Evolutionary conservation across 331 rosid species (phyloP), one percentile per base, ranked within the genome.

Genomic region (Phaseolus coccineus): DNA sequence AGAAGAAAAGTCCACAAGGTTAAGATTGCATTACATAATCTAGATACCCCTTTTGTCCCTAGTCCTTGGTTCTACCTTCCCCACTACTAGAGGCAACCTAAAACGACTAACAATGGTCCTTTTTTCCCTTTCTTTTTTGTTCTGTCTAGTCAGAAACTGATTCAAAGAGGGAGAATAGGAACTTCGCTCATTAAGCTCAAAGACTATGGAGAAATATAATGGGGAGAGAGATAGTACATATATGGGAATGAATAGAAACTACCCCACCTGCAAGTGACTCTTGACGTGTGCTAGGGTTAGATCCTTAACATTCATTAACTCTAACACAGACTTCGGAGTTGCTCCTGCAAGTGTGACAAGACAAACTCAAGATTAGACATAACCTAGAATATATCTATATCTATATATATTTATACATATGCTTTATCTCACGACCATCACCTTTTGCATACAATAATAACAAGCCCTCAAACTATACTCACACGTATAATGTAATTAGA

Each of bases 281-380:
- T 93, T 93, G 81, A 93, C 98, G 81, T 93, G 98, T 72, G 98
- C 96, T 86, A 93, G 91, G 90, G 97, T 93, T 88, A 93, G 92
- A 91, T 93, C 98, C 87, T 93, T 93, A 3, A 93, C 98, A 87
- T 93, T 91, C 97, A 93, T 91, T 87, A 93, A 73, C 88, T 93
- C 98, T 78, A 91, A 86, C 73, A 93, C 97, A 5, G 98, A 93
- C 81, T 93, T 93, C 24, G 98, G 98, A 10, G 98, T 93, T 73
- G 98, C 98, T 74, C 98, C 98, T 93, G 88, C 68, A 13, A 69
- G 30, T 79, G 35, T 73, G 44, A 63, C 27, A 83, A 58, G 31
- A 40, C 30, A 31, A 65, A 27, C 16, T n/a, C 39, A 66, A 57
- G 69, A 65, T 86, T 79, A 86, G 74, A 68, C 69, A 0, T 58